These are phyloP conservation scores for Fusarium chaquense DNA, from an alignment of 2,329 filamentous ascomycete species.

Conservation along the genomic window DNA sequence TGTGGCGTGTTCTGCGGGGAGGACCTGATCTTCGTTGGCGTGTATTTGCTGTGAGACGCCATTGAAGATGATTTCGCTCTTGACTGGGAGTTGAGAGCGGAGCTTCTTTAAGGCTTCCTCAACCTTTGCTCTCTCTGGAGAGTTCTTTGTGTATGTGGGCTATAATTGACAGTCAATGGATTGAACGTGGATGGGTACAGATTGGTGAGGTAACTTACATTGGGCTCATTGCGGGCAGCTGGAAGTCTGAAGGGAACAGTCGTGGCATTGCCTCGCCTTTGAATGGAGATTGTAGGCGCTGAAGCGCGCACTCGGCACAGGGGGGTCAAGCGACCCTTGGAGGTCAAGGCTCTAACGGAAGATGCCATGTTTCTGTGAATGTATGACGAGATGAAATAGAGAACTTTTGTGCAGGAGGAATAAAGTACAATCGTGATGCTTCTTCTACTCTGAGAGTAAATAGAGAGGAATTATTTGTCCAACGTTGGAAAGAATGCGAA, in stretches of 20 bases:
- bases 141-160: slow-evolving; percentile 49
- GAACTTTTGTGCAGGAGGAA: not conserved
- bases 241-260: slow-evolving; percentile 51
- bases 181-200: fast-evolving
- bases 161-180: slow-evolving; percentile 6
- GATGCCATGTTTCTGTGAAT: slow-evolving; percentile 34
- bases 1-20: slow-evolving; percentile 52
- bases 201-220: slow-evolving; percentile 37
- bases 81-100: slow-evolving; percentile 49
- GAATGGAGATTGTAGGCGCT: slow-evolving; percentile 26
- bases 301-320: slow-evolving; percentile 30
- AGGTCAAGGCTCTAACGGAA: slow-evolving; percentile 33
- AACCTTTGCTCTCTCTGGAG: slow-evolving; percentile 48
- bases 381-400: not conserved
- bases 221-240: slow-evolving; percentile 51
- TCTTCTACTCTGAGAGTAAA: slow-evolving; percentile 3
- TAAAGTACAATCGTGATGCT: slow-evolving; percentile 7
- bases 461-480: not conserved
- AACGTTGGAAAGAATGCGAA: slow-evolving; percentile 14
- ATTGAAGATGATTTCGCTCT: slow-evolving; percentile 51
- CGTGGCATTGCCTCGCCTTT: slow-evolving; percentile 42
- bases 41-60: slow-evolving; percentile 47
- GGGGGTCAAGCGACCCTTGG: slow-evolving; percentile 39
- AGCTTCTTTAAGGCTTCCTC: slow-evolving; percentile 49
- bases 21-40: slow-evolving; percentile 48